These are phyloP conservation scores for Rhizopus microsporus DNA, from an alignment of 371 early-diverging fungal species.

Conservation along the genomic window DNA sequence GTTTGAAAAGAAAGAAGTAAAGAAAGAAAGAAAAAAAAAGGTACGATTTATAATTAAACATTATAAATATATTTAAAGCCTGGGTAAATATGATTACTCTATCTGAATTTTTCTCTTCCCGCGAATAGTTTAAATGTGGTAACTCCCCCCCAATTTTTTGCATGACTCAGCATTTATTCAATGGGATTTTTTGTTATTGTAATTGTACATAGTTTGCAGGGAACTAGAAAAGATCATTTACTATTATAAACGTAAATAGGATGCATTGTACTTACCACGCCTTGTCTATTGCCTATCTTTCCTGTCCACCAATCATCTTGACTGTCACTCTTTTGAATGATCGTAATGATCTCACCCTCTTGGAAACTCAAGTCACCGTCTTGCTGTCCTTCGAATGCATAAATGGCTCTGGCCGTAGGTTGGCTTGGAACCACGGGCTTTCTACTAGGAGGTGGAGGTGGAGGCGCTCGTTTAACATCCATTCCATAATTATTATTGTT, in stretches of 20 bases:
- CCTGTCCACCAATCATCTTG: slow-evolving; percentile 90
- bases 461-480: slow-evolving; percentile 22
- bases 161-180: slow-evolving; percentile 2
- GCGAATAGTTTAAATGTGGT: background rate
- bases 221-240: slow-evolving; percentile 45
- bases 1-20: slow-evolving; percentile 3
- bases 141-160: background rate
- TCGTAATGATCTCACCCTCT: slow-evolving; percentile 76
- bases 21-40: background rate
- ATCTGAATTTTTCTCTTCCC: slow-evolving; percentile 3
- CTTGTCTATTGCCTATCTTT: slow-evolving; percentile 59
- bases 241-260: background rate
- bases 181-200: background rate
- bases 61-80: slow-evolving; percentile 1
- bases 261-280: slow-evolving; percentile 53
- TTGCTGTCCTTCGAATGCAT: slow-evolving; percentile 76
- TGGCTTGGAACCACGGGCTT: slow-evolving; percentile 20
- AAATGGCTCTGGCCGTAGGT: slow-evolving; percentile 63
- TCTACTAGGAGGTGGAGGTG: slow-evolving; percentile 18
- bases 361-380: slow-evolving; percentile 75
- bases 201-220: slow-evolving; percentile 79
- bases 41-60: background rate
- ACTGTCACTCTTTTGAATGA: slow-evolving; percentile 66
- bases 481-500: background rate
- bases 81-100: slow-evolving; percentile 5